Evolutionary conservation across 495 filamentous ascomycete species (phyloP).

Genomic region (Echria macrotheca): DNA sequence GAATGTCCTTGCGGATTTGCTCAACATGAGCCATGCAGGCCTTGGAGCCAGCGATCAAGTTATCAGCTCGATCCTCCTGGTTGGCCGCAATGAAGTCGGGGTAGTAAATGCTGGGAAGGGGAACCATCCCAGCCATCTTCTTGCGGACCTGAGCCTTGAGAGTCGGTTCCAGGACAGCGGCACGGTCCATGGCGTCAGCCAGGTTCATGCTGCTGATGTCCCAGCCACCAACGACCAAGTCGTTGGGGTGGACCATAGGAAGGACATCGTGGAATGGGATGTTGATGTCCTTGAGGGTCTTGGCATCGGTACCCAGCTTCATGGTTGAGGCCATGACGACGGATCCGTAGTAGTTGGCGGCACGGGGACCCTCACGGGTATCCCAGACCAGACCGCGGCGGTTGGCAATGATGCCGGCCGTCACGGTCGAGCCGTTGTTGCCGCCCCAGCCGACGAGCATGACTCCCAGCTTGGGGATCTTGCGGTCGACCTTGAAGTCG

Average conservation of each 20-base stretch:
- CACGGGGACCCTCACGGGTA: conserved; percentile 77
- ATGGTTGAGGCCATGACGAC: conserved; percentile 94
- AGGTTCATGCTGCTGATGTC: conserved; percentile 90
- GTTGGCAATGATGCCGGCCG: conserved; percentile 96
- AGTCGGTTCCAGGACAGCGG: conserved; percentile 85
- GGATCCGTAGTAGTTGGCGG: conserved; percentile 96
- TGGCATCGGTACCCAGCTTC: conserved; percentile 85
- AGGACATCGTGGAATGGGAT: conserved; percentile 91
- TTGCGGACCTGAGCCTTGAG: conserved; percentile 85
- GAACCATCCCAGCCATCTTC: conserved; percentile 86
- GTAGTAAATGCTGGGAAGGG: conserved; percentile 94
- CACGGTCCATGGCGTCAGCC: conserved; percentile 91
- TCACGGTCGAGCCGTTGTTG: conserved; percentile 97
- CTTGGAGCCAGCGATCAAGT: conserved; percentile 77
- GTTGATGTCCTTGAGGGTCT: conserved; percentile 86
- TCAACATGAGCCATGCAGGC: conserved; percentile 83
- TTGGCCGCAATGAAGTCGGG: conserved; percentile 99
- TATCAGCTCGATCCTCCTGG: conserved; percentile 95
- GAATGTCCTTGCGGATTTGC: conserved; percentile 90
- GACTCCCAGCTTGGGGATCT: conserved; percentile 86
- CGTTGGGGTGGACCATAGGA: conserved; percentile 97
- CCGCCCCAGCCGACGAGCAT: conserved; percentile 99
- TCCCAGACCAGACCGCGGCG: conserved; percentile 82
- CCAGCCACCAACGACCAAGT: conserved; percentile 94
- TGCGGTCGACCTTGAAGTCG: conserved; percentile 95